phyloP scores from a whole-genome alignment of 176 grass and related monocot species.

The Rhynchospora tenuis region DNA sequence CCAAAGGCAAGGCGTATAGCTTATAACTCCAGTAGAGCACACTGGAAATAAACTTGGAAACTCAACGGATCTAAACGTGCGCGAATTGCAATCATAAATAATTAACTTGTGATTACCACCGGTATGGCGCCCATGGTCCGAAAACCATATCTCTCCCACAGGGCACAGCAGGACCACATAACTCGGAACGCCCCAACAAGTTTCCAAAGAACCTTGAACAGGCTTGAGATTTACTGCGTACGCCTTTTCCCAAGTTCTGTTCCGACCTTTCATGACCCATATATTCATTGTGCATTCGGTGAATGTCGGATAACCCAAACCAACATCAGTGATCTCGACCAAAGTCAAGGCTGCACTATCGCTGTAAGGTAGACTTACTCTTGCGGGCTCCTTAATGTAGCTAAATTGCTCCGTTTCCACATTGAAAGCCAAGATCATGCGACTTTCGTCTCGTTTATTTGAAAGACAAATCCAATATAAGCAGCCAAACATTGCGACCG shows the following conservation, averaged over 20 bases:
- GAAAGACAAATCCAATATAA: background rate
- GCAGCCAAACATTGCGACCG: background rate
- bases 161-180: too few species aligned
- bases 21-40: too few species aligned
- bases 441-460: background rate
- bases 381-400: background rate
- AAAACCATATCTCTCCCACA: too few species aligned
- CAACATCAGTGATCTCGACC: background rate
- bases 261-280: background rate
- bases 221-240: too few species aligned
- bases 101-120: too few species aligned
- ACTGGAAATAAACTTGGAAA: too few species aligned
- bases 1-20: background rate
- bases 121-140: too few species aligned
- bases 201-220: too few species aligned
- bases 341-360: background rate
- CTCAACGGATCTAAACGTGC: too few species aligned
- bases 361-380: background rate
- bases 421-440: background rate
- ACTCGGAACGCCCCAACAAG: too few species aligned
- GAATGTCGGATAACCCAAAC: background rate
- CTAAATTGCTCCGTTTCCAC: background rate
- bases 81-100: too few species aligned
- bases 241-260: too few species aligned
- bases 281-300: background rate